Evolutionary conservation across 2,329 filamentous ascomycete genomes (phyloP), one percentile per base, ranked within the genome.

Genomic region (Fusarium avenaceum): DNA sequence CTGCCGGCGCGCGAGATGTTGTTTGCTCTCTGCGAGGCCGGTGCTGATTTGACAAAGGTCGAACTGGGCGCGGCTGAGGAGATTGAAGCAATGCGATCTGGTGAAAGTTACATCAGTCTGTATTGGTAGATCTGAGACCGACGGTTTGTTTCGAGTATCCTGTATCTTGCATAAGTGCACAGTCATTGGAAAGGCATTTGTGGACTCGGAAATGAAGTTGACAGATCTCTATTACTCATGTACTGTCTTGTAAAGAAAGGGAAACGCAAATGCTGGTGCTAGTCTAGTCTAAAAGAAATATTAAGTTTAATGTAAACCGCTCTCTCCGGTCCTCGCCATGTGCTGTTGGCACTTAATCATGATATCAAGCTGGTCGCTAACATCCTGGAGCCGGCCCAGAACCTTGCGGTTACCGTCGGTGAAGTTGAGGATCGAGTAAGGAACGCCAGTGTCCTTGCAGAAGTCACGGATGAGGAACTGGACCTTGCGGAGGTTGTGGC

Each of bases 401-500:
- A 84, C 80, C 69, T 85, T 83, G 60, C 83, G 80, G 77, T 91
- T 92, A 1, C 89, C 87, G 48, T 90, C 86, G 4, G 85, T 80
- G 71, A 91, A 91, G 5, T 83, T 84, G 65, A 87, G 84, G 35
- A 89, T 80, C 9, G 85, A 82, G 78, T 91, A 91, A 4, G 86
- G 86, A 44, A 91, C 88, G 6, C 82, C 82, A 2, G 87, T 88
- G 26, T 91, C 87, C n/a, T 85, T 77, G 74, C 87, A 90, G 70
- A 91, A 92, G 43, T 88, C 84, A 71, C 82, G 84, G 2, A 90
- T 88, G 43, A 90, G 75, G 59, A 77, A 80, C 78, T 92, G 89
- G 4, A 85, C 83, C 65, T 81, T 79, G 52, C 90, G 83, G 11
- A 92, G 78, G 75, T 92, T 92, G 76, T 92, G 90, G 24, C 90